Base-by-base conservation (phyloP, 208 protist species). In the Plasmodiophora brassicae region DNA sequence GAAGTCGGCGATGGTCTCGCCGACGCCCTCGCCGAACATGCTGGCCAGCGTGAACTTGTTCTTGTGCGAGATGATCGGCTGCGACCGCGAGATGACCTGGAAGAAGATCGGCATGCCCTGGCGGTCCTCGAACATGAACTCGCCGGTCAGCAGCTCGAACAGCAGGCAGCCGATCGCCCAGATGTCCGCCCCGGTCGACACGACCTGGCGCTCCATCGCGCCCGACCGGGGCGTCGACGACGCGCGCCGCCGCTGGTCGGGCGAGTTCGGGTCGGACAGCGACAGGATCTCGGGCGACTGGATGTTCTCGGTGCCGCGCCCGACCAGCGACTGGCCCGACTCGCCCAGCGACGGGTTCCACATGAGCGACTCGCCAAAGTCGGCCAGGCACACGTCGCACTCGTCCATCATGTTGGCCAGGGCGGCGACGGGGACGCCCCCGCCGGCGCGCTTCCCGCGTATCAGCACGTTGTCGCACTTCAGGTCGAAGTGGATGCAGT, bases 401-500 rank as follows among this genome's bases (percentile, higher is more conserved):
- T n/a, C n/a, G n/a, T n/a, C n/a, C n/a, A n/a, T n/a, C n/a, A n/a
- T n/a, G n/a, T n/a, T n/a, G n/a, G n/a, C n/a, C n/a, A n/a, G n/a
- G n/a, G n/a, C n/a, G n/a, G n/a, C n/a, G n/a, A n/a, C n/a, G n/a
- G n/a, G n/a, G n/a, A n/a, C n/a, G n/a, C n/a, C n/a, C n/a, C n/a
- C n/a, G n/a, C n/a, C n/a, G n/a, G n/a, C n/a, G n/a, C n/a, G n/a
- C n/a, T n/a, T n/a, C n/a, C n/a, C n/a, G 41, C 65, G 65, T 14
- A 78, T 32, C 65, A 78, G n/a, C 32, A 78, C 65, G n/a, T 78
- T 78, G n/a, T 78, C 65, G n/a, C 65, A 78, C 41, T 78, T 78
- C 65, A 78, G n/a, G 41, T 78, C 65, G n/a, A 78, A 78, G 41
- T 78, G 65, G 41, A 78, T 32, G n/a, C 65, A 78, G n/a, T 38